Evolutionary conservation across 1,284 basidiomycete species (phyloP).

Genomic region (Pseudozyma pruni): DNA sequence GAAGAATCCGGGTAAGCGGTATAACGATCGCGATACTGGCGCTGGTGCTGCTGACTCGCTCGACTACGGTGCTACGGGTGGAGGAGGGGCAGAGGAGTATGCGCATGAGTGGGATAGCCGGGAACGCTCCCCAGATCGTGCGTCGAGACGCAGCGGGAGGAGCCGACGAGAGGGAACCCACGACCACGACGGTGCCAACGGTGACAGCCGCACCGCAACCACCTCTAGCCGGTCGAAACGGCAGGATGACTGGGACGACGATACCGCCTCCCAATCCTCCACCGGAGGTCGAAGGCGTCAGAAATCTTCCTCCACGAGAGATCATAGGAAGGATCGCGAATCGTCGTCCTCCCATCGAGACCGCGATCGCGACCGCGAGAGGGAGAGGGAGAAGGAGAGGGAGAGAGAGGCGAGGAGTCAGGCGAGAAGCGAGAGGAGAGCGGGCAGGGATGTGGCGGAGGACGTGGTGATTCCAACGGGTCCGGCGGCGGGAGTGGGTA

Average conservation of each 20-base stretch:
- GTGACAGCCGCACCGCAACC: constrained; percentile 7
- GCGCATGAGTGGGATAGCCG: constrained; percentile 24
- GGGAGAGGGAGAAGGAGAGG: constrained; percentile 28
- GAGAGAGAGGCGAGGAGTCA: constrained; percentile 37
- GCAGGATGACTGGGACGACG: constrained; percentile 29
- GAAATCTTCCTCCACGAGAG: too few species aligned
- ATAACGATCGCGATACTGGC: constrained; percentile 63
- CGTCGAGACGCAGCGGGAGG: constrained; percentile 1
- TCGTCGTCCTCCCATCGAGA: constrained; percentile 13
- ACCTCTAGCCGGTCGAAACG: constrained; percentile 18
- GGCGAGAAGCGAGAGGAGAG: constrained; percentile 33
- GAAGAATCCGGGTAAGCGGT: constrained; percentile 53
- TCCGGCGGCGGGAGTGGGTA: constrained; percentile 9
- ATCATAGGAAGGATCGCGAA: constrained; percentile 21
- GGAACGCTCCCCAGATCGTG: constrained; percentile 8
- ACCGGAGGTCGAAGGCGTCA: constrained; percentile 13
- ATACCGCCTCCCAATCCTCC: constrained; percentile 33
- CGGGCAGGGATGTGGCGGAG: constrained; percentile 40
- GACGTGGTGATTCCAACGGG: constrained; percentile 17
- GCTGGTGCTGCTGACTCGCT: constrained; percentile 57
- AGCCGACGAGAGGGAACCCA: constrained; percentile 26
- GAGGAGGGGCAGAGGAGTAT: constrained; percentile 17
- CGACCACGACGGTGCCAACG: constrained; percentile 9
- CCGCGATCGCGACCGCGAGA: constrained; percentile 30
- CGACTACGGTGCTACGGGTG: constrained; percentile 60